Base-by-base conservation (phyloP, 2,329 filamentous ascomycete genomes). In the Pezicula carpinea region DNA sequence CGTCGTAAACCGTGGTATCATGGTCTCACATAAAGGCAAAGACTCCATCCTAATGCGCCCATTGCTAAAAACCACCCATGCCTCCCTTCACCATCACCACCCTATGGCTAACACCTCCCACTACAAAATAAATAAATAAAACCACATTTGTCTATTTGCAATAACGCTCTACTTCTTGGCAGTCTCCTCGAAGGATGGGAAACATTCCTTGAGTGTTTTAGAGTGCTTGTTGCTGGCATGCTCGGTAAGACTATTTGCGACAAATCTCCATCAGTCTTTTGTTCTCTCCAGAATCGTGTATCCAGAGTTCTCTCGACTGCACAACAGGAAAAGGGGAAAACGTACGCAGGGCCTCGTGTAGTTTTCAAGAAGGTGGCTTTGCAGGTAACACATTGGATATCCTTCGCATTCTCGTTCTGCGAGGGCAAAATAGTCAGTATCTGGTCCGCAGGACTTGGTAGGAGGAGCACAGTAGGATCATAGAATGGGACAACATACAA, bases 311-410 rank as follows among this genome's bases (percentile, higher is more conserved):
- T 6, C 26, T 11, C 26, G 18, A 38, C 6, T 13, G 17, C 7
- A 18, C 6, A 34, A 19, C 33, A 31, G 8, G 13, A 39, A 26
- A 26, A 47, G 40, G 36, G 19, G 18, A 38, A 6, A 36, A 71
- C 79, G 57, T 73, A 83, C 80, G 85, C 82, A 60, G 83, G 83
- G 52, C 77, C 80, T 63, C 85, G 84, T 51, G 83, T 85, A 31
- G 87, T 91, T 73, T 85, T 84, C 58, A 90, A 77, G 72, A 91
- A 90, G 23, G 85, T 87, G 58, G 84, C 79, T 69, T 83, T 86
- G 84, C 87, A 91, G 61, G 82, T 74, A 56, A 79, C 71, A 76
- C 87, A 91, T 68, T 88, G 83, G 67, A 90, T 87, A 62, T 79
- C 83, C 73, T 82, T 86, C 50, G 87, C 86, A 57, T 83, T 74